Percentiles rank a stretch among this genome's conserved stretches.
Evolutionary conservation across 768 basidiomycete genomes (phyloP).

Genomic region (Suillus decipiens): DNA sequence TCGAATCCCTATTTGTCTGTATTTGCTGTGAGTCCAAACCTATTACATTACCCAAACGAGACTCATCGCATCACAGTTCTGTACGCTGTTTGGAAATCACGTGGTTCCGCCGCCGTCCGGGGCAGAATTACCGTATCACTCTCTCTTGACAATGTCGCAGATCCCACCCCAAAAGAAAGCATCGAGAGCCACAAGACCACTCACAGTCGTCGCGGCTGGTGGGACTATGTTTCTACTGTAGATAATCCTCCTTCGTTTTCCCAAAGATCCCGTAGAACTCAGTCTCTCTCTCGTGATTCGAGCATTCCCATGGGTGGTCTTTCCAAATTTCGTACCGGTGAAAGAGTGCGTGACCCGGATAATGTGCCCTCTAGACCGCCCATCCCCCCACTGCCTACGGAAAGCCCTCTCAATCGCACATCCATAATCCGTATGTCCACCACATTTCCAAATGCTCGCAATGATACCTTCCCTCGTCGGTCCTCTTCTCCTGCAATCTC

Average conservation of each 20-base stretch:
- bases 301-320: slow-evolving; percentile 9
- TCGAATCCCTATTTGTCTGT: slow-evolving; percentile 59
- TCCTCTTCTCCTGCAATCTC: slow-evolving; percentile 30
- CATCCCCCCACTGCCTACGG: slow-evolving; percentile 12
- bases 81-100: slow-evolving; percentile 56
- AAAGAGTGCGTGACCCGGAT: slow-evolving; percentile 6
- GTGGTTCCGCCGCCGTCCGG: slow-evolving; percentile 48
- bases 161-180: slow-evolving; percentile 14
- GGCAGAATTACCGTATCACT: slow-evolving; percentile 57
- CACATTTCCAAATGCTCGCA: slow-evolving; percentile 14
- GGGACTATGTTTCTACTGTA: slow-evolving; percentile 50
- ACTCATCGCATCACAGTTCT: slow-evolving; percentile 43
- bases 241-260: slow-evolving; percentile 9
- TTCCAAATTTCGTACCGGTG: not conserved
- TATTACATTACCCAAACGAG: not conserved
- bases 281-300: slow-evolving; percentile 10
- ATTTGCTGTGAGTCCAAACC: slow-evolving; percentile 52
- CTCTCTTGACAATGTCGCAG: slow-evolving; percentile 43
- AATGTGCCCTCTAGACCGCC: slow-evolving; percentile 7
- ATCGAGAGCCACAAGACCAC: slow-evolving; percentile 5
- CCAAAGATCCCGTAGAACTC: slow-evolving; percentile 4
- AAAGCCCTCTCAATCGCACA: slow-evolving; percentile 14
- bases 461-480: slow-evolving; percentile 17
- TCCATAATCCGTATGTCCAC: slow-evolving; percentile 20
- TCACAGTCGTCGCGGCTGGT: slow-evolving; percentile 47